Evolutionary conservation across 2,329 filamentous ascomycete species (phyloP).

Genomic region (Cercospora janseana): DNA sequence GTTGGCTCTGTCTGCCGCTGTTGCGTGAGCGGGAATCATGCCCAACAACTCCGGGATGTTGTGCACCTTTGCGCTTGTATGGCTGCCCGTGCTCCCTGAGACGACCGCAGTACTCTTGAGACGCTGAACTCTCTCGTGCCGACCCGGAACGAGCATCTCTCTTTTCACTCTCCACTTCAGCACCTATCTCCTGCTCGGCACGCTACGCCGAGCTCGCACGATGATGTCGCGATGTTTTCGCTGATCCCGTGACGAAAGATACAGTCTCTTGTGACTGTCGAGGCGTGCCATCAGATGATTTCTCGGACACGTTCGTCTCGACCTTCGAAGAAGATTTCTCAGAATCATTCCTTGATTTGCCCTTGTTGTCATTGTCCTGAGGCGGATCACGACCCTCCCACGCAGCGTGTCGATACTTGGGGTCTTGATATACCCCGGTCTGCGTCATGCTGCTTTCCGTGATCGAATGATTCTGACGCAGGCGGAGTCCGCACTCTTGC

Average conservation of each 20-base stretch:
- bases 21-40: neutral
- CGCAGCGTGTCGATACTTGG: constrained; percentile 19
- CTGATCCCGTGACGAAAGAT: constrained; percentile 8
- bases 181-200: constrained; percentile 1
- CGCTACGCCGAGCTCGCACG: constrained; percentile 9
- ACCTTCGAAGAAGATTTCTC: neutral
- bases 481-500: constrained; percentile 24
- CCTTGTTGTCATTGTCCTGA: neutral
- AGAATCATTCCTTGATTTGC: neutral
- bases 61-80: too few relatives aligned
- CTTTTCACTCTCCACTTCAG: neutral
- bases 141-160: too few relatives aligned
- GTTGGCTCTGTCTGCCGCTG: neutral
- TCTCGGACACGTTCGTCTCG: neutral
- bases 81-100: too few relatives aligned
- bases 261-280: too few relatives aligned
- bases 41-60: neutral
- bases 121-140: too few relatives aligned
- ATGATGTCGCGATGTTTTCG: constrained; percentile 6
- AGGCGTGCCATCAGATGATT: too few relatives aligned
- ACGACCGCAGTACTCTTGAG: too few relatives aligned
- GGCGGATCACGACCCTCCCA: constrained; percentile 15
- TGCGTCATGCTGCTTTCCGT: constrained; percentile 25
- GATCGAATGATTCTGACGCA: constrained; percentile 25
- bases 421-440: constrained; percentile 15